phyloP scores from a whole-genome alignment of 805 yeast genomes.

The Lipomyces spencermartinsiae region DNA sequence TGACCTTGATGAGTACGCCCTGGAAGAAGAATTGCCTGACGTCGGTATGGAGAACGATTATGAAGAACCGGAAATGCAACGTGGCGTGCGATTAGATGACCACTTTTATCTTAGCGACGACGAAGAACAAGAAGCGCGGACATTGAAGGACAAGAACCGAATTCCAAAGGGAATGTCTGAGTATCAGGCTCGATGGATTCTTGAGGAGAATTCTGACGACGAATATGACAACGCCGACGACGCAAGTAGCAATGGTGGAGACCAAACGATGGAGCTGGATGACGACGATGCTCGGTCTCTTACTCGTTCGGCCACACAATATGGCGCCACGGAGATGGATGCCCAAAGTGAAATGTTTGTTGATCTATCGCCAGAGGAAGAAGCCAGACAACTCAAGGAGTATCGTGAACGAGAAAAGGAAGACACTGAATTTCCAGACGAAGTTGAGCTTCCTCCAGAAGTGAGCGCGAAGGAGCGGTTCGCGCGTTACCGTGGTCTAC shows the following conservation, averaged over 20 bases:
- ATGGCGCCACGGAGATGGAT: constrained; percentile 56
- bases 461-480: constrained; percentile 79
- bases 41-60: constrained; percentile 46
- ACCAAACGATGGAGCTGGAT: constrained; percentile 34
- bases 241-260: constrained; percentile 13
- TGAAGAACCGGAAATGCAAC: constrained; percentile 40
- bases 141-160: constrained; percentile 46
- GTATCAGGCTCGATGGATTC: constrained; percentile 77
- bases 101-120: constrained; percentile 54
- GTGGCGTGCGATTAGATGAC: constrained; percentile 65
- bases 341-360: constrained; percentile 63
- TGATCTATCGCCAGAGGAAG: constrained; percentile 82
- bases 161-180: constrained; percentile 77
- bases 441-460: constrained; percentile 79
- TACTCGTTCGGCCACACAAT: constrained; percentile 41
- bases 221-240: constrained; percentile 40
- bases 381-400: constrained; percentile 71
- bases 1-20: constrained; percentile 42
- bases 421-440: constrained; percentile 92
- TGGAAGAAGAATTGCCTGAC: constrained; percentile 37
- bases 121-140: constrained; percentile 42
- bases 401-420: constrained; percentile 72
- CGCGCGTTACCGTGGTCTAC: constrained; percentile 82
- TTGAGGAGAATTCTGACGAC: constrained; percentile 52
- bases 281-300: constrained; percentile 16